Percentiles rank a stretch among this genome's conserved stretches.
These are phyloP conservation scores for Amphirosellinia nigrospora DNA, from an alignment of 495 filamentous ascomycete genomes.

Conservation along the genomic window DNA sequence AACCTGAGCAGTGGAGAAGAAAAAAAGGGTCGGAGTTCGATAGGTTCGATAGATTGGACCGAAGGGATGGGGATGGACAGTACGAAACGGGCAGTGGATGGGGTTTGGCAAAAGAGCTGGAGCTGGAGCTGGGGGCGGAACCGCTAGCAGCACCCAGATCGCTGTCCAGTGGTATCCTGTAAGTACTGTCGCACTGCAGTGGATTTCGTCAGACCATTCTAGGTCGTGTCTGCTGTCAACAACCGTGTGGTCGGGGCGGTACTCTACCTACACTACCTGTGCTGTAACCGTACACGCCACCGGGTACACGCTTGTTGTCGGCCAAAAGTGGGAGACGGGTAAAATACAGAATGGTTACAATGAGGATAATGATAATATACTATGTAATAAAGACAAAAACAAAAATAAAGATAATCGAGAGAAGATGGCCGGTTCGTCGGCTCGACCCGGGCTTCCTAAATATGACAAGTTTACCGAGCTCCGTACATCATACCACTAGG, in stretches of 20 bases:
- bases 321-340: constrained; percentile 5
- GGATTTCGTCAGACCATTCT: constrained; percentile 18
- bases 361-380: no score
- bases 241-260: not conserved
- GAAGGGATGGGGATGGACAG: constrained; percentile 5
- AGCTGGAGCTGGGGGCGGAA: constrained; percentile 11
- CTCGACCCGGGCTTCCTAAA: constrained; percentile 12
- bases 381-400: not conserved
- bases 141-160: constrained; percentile 10
- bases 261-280: no score
- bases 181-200: constrained; percentile 6
- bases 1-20: constrained; percentile 12
- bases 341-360: constrained; percentile 11
- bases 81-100: constrained; percentile 12
- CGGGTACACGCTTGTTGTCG: not conserved
- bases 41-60: no score
- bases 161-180: not conserved
- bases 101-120: not conserved
- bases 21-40: constrained; percentile 14
- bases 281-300: not conserved
- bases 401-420: not conserved
- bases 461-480: constrained; percentile 3
- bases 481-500: constrained; percentile 11
- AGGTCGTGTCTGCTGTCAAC: constrained; percentile 14
- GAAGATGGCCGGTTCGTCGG: constrained; percentile 11